Base-by-base conservation (phyloP, 345 rosid genomes). In the Rhizophora apiculata region DNA sequence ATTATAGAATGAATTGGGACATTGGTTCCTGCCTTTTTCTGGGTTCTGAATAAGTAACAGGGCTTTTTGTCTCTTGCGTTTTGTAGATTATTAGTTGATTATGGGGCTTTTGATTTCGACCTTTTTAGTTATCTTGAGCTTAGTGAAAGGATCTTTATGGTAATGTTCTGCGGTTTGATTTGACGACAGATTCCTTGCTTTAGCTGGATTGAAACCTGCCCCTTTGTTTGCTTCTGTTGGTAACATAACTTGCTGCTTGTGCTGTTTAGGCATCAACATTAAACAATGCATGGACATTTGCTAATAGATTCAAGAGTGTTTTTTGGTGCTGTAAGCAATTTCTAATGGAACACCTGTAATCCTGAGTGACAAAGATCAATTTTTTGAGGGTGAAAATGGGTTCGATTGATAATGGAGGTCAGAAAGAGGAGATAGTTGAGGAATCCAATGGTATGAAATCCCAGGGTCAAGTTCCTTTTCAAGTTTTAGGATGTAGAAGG, bases 401-500 rank as follows among this genome's bases (percentile, higher is more conserved):
- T 70, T 78, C 83, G 0, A 65, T 63, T 64, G 75, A 72, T 69
- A 74, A 83, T 66, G 86, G 78, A 68, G 80, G 80, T 36, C 59
- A 24, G 22, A 76, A 82, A 59, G 66, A 49, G 52, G 86, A 81
- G 70, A 81, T 82, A 62, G 19, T 43, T 0, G 84, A 78, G 79
- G 90, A 81, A 68, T 77, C 79, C 13, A 77, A 80, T 55, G 73
- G 63, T 63, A 1, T 58, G 46, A 80, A 75, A 74, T 24, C 68
- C 2, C 76, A 31, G 56, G 66, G 11, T 59, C 79, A 82, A 56
- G 58, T 34, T 61, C 82, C 88, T 78, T 63, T 78, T 43, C 73
- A 84, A 8, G 29, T 78, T 66, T 86, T 92, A 3, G 46, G 76
- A 13, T 93, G 93, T 16, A 64, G 82, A 55, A 85, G 66, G 78